Conservation (phyloP, 78 protist species). For the Dictyostelium capitatum region DNA sequence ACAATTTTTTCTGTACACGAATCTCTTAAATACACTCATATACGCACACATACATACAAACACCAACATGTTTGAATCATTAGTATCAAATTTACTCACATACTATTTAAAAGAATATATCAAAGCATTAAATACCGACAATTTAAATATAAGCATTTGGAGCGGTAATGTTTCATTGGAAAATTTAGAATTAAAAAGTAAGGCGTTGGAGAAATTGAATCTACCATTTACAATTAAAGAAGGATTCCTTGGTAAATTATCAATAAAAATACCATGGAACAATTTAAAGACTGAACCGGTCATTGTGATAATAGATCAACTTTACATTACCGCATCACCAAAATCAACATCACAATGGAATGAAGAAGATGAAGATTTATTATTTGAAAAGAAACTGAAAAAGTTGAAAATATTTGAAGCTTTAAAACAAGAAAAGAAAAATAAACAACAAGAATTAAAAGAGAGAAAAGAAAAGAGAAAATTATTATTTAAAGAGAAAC, state of each 20-base stretch:
- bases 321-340: constrained; percentile 63
- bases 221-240: constrained; percentile 68
- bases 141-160: constrained; percentile 76
- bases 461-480: constrained; percentile 33
- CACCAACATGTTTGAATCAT: constrained; percentile 53
- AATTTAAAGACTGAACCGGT: constrained; percentile 81
- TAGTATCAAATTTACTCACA: constrained; percentile 64
- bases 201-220: constrained; percentile 71
- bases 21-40: too few species aligned
- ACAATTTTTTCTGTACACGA: too few species aligned
- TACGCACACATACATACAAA: too few species aligned
- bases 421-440: constrained; percentile 52
- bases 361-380: constrained; percentile 60
- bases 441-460: not conserved
- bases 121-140: constrained; percentile 70
- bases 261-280: constrained; percentile 83
- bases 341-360: constrained; percentile 65
- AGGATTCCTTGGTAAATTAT: constrained; percentile 70
- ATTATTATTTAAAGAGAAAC: constrained; percentile 17
- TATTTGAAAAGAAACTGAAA: constrained; percentile 41
- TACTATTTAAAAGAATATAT: constrained; percentile 69
- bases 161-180: constrained; percentile 75
- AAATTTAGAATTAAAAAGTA: constrained; percentile 67
- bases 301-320: constrained; percentile 36
- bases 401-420: constrained; percentile 52